These are phyloP conservation scores for Phaffomyces opuntiae DNA, from an alignment of 805 yeast genomes.

Conservation along the genomic window DNA sequence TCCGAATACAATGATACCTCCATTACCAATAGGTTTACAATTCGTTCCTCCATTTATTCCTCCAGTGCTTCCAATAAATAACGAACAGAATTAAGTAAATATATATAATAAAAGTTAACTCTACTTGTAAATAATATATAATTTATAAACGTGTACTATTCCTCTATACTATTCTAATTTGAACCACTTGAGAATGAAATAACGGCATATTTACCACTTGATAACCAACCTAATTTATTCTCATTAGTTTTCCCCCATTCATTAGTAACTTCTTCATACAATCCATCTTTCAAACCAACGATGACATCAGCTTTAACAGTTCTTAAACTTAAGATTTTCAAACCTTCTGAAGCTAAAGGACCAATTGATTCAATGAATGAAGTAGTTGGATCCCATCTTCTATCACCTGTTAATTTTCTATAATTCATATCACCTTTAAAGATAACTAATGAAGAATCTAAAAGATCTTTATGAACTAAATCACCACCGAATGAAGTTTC, in stretches of 20 bases:
- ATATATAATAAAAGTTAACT: too few relatives aligned
- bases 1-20: neutral
- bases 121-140: too few relatives aligned
- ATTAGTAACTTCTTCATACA: slow-evolving; percentile 58
- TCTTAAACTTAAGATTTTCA: slow-evolving; percentile 70
- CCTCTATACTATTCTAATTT: neutral
- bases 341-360: slow-evolving; percentile 51
- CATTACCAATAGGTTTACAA: slow-evolving; percentile 12
- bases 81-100: too few relatives aligned
- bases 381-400: slow-evolving; percentile 80
- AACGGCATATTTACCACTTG: slow-evolving; percentile 93
- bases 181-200: slow-evolving; percentile 48
- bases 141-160: too few relatives aligned
- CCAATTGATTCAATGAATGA: slow-evolving; percentile 68
- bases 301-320: slow-evolving; percentile 96
- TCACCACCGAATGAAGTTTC: slow-evolving; percentile 54
- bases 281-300: slow-evolving; percentile 73
- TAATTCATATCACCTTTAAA: slow-evolving; percentile 96
- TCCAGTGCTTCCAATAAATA: slow-evolving; percentile 18
- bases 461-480: slow-evolving; percentile 52
- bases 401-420: slow-evolving; percentile 88
- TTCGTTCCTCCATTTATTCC: slow-evolving; percentile 26
- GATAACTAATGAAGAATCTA: slow-evolving; percentile 61
- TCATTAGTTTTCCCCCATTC: slow-evolving; percentile 59
- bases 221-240: slow-evolving; percentile 70